Base-by-base conservation (phyloP, 192 early-diverging fungal species). In the Coemansia erecta region DNA sequence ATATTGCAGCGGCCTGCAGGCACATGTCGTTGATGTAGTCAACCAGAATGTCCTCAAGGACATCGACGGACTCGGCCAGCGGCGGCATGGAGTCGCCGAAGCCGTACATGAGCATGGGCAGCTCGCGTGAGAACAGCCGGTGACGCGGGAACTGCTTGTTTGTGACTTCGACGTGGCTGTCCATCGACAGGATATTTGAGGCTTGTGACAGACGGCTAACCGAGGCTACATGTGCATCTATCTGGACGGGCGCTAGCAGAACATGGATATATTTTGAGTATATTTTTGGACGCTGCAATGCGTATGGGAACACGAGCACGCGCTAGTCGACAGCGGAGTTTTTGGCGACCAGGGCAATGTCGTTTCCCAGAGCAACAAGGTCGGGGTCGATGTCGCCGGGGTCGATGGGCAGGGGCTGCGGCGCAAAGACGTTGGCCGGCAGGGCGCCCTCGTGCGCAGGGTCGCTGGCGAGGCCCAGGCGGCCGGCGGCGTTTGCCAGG, bases 11-110 rank as follows among this genome's bases (percentile, higher is more conserved):
- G 3, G 77, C 77, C 56, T 80, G 66, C 14, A 73, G 41, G 15
- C 77, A 80, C 18, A 58, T 62, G 50, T 46, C 64, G 49, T 73
- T 80, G 54, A 80, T 66, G 39, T 73, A 80, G 57, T 80, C 77
- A 22, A 80, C 58, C 13, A 80, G 56, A 22, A 80, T 80, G 40
- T 80, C 77, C 23, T 80, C 77, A 14, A 80, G 62, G 14, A 73
- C 71, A 44, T 80, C 67, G 3, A 80, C 70, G 56, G 71, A 73
- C 24, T 70, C 77, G 0, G 77, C 53, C 14, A 40, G 43, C 19
- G 76, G 63, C 46, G 60, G 45, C 53, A 60, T 67, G 11, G 17
- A 21, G 45, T 80, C 77, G 46, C 77, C 77, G 19, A 73, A 80
- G 13, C 66, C 77, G 44, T 72, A 73, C 77, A 80, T 73, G 39